Conservation (phyloP, 2,329 filamentous ascomycete species). For the Alternaria conjuncta region DNA sequence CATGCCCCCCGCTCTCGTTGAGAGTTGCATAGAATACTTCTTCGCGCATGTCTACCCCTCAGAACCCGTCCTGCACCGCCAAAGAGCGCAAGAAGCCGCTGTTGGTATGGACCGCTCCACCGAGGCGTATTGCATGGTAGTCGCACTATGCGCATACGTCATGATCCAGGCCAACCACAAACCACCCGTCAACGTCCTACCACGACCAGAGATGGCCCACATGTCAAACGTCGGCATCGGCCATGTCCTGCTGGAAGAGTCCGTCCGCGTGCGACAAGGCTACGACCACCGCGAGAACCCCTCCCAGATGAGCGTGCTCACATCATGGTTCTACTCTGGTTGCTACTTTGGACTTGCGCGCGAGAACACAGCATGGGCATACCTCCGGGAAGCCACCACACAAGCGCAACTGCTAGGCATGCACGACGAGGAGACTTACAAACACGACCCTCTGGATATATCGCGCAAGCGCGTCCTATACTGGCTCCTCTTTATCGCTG, state of each 20-base stretch:
- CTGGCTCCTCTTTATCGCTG: slow-evolving; percentile 69
- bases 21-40: slow-evolving; percentile 65
- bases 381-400: slow-evolving; percentile 66
- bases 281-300: slow-evolving; percentile 65
- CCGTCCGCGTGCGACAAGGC: slow-evolving; percentile 61
- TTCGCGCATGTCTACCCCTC: slow-evolving; percentile 69
- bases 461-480: slow-evolving; percentile 64
- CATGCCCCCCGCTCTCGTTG: slow-evolving; percentile 57
- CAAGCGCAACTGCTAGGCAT: slow-evolving; percentile 65
- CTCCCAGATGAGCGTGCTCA: slow-evolving; percentile 63
- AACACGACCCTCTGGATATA: slow-evolving; percentile 57
- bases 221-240: slow-evolving; percentile 56
- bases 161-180: slow-evolving; percentile 58
- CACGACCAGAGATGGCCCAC: slow-evolving; percentile 54
- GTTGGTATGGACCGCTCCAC: slow-evolving; percentile 58
- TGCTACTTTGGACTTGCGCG: slow-evolving; percentile 68
- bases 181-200: slow-evolving; percentile 52
- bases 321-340: slow-evolving; percentile 67
- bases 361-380: slow-evolving; percentile 68
- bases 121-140: slow-evolving; percentile 65
- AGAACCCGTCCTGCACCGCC: slow-evolving; percentile 64
- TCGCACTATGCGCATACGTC: slow-evolving; percentile 58
- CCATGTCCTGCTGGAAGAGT: slow-evolving; percentile 64
- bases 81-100: slow-evolving; percentile 60
- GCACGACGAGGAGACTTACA: slow-evolving; percentile 65